Evolutionary conservation across 2,329 filamentous ascomycete species (phyloP).

Genomic region (Didymosphaeria variabile): DNA sequence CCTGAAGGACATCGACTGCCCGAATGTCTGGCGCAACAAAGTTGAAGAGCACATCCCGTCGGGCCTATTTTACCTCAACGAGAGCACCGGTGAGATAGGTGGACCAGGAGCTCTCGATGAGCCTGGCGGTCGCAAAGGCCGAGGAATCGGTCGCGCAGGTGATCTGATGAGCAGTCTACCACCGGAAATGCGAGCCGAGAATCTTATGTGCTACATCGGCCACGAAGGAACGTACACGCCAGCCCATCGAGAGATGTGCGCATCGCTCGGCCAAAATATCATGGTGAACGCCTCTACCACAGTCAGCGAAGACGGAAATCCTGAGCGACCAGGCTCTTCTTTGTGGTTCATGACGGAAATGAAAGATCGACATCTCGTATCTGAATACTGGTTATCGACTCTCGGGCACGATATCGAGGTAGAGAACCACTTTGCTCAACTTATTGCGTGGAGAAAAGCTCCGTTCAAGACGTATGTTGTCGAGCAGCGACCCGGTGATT

Average conservation of each 20-base stretch:
- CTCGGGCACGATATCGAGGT: constrained; percentile 97
- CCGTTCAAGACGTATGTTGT: constrained; percentile 93
- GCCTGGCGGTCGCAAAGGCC: constrained; percentile 58
- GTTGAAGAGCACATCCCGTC: constrained; percentile 80
- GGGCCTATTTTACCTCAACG: constrained; percentile 89
- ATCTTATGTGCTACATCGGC: constrained; percentile 97
- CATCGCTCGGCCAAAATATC: constrained; percentile 93
- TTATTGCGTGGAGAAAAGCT: constrained; percentile 94
- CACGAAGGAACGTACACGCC: constrained; percentile 98
- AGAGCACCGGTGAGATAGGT: constrained; percentile 69
- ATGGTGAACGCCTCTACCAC: constrained; percentile 89
- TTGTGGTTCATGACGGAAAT: constrained; percentile 99
- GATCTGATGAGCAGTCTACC: constrained; percentile 96
- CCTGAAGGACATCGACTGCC: constrained; percentile 96
- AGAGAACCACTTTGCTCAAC: constrained; percentile 94
- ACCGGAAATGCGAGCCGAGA: constrained; percentile 87
- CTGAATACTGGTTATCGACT: constrained; percentile 92
- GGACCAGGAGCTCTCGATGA: constrained; percentile 65
- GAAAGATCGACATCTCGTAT: constrained; percentile 87
- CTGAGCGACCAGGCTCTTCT: constrained; percentile 80
- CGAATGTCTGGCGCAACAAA: constrained; percentile 82
- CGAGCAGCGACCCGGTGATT: constrained; percentile 88
- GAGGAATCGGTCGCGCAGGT: constrained; percentile 75
- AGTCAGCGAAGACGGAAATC: constrained; percentile 72
- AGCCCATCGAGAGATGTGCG: constrained; percentile 97